Base-by-base conservation (phyloP, 2,329 filamentous ascomycete species). In the Claviceps arundinis region DNA sequence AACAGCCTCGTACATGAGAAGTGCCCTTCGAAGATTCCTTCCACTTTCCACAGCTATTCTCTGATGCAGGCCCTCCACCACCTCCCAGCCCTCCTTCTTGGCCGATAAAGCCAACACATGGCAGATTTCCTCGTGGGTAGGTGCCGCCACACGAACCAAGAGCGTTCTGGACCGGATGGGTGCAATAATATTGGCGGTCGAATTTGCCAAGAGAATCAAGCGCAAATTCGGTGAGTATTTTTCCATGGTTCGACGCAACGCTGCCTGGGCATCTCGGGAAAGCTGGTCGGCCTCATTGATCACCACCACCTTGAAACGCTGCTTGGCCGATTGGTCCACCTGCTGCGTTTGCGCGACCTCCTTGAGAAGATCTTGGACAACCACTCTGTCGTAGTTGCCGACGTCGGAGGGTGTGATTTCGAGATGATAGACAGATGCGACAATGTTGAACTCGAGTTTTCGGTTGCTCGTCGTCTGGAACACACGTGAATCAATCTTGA, bases 381-480 rank as follows among this genome's bases (percentile, higher is more conserved):
- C 93, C 3, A 98, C 93, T 51, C 93, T 80, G 68, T 98, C 93
- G 64, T 96, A 96, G 67, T 86, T 95, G 55, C 91, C 93, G 4
- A 98, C 93, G 61, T 98, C 93, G 1, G 89, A 94, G 0, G 93
- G 93, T 7, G 93, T 98, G 64, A 98, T 98, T 68, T 98, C 93
- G 61, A 98, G 84, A 68, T 98, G 93, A 71, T 98, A 98, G 57
- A 96, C 83, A 0, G 91, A 97, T 45, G 90, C 84, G 51, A 98
- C 93, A 57, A 98, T 95, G 72, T 96, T 98, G 79, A 98, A 98
- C 71, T 98, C 93, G 61, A 98, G 84, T 70, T 98, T 98, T 65
- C 93, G 89, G 69, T 95, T 97, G 64, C 85, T 86, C 22, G 82
- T 90, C 1, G 93, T 97, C 70, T 95, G 90, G 73, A 98, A 98